Evolutionary conservation across 192 early-diverging fungal genomes (phyloP).

Genomic region (Linnemannia schmuckeri): DNA sequence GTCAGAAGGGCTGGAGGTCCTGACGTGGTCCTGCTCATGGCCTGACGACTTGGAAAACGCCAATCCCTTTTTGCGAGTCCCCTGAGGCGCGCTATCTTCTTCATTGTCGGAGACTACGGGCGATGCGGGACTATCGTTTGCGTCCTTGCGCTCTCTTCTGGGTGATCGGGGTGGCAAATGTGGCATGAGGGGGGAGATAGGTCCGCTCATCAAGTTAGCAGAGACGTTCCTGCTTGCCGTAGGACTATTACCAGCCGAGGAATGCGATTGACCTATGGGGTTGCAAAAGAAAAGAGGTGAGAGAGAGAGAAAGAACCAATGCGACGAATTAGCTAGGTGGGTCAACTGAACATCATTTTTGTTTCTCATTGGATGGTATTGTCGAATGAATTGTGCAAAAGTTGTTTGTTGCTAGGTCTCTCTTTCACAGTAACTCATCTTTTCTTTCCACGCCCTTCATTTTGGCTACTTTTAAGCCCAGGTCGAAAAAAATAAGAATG

Average conservation of each 20-base stretch:
- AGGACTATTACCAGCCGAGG: constrained; percentile 19
- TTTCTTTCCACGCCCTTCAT: not conserved
- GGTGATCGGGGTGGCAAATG: constrained; percentile 47
- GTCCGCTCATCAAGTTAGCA: constrained; percentile 14
- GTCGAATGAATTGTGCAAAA: no score
- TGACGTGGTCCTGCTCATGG: not conserved
- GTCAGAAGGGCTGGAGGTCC: not conserved
- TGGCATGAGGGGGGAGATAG: constrained; percentile 16
- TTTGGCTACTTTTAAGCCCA: no score
- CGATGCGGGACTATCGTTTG: constrained; percentile 26
- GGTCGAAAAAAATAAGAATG: no score
- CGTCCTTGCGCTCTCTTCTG: constrained; percentile 42
- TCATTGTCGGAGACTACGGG: constrained; percentile 43
- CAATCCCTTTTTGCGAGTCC: constrained; percentile 1
- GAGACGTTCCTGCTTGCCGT: constrained; percentile 22
- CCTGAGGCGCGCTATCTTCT: constrained; percentile 17
- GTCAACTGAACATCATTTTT: no score
- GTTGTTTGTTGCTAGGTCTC: no score
- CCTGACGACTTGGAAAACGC: not conserved
- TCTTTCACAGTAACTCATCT: not conserved
- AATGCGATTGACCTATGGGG: constrained; percentile 12
- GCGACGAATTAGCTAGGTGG: not conserved
- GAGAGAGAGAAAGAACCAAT: not conserved
- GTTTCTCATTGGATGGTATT: no score
- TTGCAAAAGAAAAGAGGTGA: not conserved